These are phyloP conservation scores for Colletotrichum tropicicola DNA, from an alignment of 2,329 filamentous ascomycete genomes.

Conservation along the genomic window DNA sequence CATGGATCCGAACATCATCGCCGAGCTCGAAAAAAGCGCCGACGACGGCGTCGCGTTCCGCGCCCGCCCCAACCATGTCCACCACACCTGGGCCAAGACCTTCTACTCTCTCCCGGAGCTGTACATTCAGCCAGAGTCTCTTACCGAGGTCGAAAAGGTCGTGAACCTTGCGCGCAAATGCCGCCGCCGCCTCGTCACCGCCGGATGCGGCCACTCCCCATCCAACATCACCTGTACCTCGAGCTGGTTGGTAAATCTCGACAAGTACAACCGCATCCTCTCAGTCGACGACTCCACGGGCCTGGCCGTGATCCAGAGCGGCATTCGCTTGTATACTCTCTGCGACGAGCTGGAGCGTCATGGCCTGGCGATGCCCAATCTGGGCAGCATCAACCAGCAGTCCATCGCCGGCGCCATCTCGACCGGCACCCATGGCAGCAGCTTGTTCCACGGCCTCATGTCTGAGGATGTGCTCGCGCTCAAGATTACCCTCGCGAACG, in stretches of 20 bases:
- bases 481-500: conserved; percentile 84
- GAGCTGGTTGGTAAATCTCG: conserved; percentile 93
- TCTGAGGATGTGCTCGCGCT: conserved; percentile 80
- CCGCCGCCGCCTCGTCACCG: conserved; percentile 82
- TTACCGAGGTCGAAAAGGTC: conserved; percentile 84
- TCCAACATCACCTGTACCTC: conserved; percentile 92
- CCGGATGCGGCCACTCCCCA: conserved; percentile 93
- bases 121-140: conserved; percentile 83
- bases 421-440: conserved; percentile 93
- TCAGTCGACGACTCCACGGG: conserved; percentile 72
- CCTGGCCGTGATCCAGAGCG: conserved; percentile 82
- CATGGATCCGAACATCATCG: conserved; percentile 47
- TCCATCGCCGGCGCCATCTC: conserved; percentile 91
- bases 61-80: conserved; percentile 75
- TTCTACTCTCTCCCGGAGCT: conserved; percentile 91
- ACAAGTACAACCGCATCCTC: conserved; percentile 79
- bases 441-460: conserved; percentile 82
- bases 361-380: conserved; percentile 87
- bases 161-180: conserved; percentile 83
- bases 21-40: conserved; percentile 41
- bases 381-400: conserved; percentile 95
- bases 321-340: conserved; percentile 82
- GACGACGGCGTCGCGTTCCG: conserved; percentile 73
- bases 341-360: conserved; percentile 77
- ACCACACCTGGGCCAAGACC: conserved; percentile 95